Percentiles rank a stretch among this genome's conserved stretches.
phyloP scores from a whole-genome alignment of 2,329 filamentous ascomycete species.

The Fusarium nurragi region DNA sequence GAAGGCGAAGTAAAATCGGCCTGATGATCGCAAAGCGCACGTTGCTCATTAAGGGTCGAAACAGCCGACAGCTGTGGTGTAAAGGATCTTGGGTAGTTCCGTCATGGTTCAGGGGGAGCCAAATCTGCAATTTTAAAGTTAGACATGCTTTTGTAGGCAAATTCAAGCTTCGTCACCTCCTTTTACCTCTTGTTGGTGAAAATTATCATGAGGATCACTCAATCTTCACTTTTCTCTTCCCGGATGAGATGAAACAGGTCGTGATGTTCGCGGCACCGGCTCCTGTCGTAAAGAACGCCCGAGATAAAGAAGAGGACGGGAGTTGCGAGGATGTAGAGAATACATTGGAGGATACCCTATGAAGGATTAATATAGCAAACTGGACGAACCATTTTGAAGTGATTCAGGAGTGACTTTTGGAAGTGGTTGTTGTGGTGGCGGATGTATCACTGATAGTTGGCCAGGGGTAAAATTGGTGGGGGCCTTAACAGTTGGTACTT shows the following conservation, averaged over 20 bases:
- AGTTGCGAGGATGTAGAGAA: neutral
- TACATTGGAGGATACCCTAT: neutral
- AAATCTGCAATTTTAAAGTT: neutral
- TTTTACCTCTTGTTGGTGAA: neutral
- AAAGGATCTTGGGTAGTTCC: neutral
- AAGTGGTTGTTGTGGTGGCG: neutral
- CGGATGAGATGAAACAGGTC: neutral
- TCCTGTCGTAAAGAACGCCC: neutral
- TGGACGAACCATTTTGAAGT: neutral
- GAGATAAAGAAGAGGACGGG: neutral
- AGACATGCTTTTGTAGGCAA: neutral
- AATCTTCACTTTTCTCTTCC: neutral
- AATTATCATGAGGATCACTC: neutral
- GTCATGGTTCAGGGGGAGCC: neutral
- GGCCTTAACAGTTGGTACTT: neutral
- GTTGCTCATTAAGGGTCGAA: neutral
- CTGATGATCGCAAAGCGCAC: neutral
- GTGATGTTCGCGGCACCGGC: neutral
- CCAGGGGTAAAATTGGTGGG: neutral
- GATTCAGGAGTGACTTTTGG: neutral
- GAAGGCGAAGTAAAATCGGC: neutral
- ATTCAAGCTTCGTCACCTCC: no score
- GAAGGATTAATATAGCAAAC: neutral
- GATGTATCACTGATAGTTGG: conserved; percentile 1
- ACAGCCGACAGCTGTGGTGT: neutral